Evolutionary conservation across 257 asterid genomes (phyloP).

Genomic region (Penstemon davidsonii): DNA sequence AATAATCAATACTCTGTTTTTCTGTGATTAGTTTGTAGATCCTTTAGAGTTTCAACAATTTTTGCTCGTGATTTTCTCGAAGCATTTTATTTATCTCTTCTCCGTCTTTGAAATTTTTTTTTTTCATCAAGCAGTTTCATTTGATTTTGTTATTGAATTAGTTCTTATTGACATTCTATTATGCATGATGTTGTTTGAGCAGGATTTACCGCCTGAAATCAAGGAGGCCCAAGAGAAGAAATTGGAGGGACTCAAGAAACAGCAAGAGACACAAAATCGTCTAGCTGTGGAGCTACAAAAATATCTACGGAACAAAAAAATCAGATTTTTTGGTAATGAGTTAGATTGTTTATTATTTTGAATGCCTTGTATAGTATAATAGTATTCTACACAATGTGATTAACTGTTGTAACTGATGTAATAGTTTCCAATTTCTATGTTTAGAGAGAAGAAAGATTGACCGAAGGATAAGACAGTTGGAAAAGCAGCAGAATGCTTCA

Average conservation of each 20-base stretch:
- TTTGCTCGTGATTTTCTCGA: no score
- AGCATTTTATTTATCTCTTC: no score
- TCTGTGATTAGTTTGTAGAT: neutral
- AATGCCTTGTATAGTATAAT: neutral
- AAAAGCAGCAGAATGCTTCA: slow-evolving; percentile 79
- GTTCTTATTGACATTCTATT: neutral
- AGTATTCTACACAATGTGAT: neutral
- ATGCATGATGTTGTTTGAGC: slow-evolving; percentile 15
- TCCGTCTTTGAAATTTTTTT: neutral
- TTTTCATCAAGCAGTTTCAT: neutral
- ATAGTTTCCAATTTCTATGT: slow-evolving; percentile 21
- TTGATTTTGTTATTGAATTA: slow-evolving; percentile 1
- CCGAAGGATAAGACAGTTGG: slow-evolving; percentile 73
- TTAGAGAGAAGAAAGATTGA: slow-evolving; percentile 93
- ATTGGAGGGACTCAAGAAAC: slow-evolving; percentile 82
- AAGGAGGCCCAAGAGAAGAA: slow-evolving; percentile 76
- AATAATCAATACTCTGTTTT: neutral
- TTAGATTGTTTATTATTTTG: slow-evolving; percentile 9
- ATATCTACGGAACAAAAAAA: slow-evolving; percentile 69
- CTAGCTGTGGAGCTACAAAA: slow-evolving; percentile 74
- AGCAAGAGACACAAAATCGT: slow-evolving; percentile 73
- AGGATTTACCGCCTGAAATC: slow-evolving; percentile 78
- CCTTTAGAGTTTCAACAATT: no score
- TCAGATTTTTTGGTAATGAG: slow-evolving; percentile 72
- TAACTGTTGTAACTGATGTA: slow-evolving; percentile 4